Evolutionary conservation across 1,284 basidiomycete species (phyloP).

Genomic region (Melampsora americana): DNA sequence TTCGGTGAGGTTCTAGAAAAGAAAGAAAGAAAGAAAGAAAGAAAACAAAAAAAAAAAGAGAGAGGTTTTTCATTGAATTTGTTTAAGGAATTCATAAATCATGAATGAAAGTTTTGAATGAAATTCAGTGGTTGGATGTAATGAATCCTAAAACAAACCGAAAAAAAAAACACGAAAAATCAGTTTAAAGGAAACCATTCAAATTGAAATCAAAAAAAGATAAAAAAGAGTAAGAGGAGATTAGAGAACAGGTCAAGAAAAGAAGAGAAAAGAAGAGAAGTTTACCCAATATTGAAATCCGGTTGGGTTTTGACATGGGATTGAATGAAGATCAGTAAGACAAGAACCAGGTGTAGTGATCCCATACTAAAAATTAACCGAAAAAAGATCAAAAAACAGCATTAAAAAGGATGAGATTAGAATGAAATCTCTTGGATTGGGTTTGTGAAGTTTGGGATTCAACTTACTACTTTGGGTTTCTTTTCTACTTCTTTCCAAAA

Average conservation of each 20-base stretch:
- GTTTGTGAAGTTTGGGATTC: no score
- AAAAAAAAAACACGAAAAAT: not conserved
- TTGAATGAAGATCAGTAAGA: constrained; percentile 1
- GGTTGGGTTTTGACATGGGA: constrained; percentile 21
- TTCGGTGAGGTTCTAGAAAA: not conserved
- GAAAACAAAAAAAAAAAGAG: not conserved
- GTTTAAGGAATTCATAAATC: not conserved
- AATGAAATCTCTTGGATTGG: no score
- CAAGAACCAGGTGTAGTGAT: constrained; percentile 25
- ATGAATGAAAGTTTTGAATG: not conserved
- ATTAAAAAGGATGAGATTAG: not conserved
- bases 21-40: not conserved
- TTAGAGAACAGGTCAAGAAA: not conserved
- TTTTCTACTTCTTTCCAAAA: constrained; percentile 32
- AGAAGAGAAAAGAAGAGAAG: not conserved
- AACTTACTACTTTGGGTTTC: constrained; percentile 20
- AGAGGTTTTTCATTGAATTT: not conserved
- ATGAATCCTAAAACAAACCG: not conserved
- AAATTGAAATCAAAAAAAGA: not conserved
- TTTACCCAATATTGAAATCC: constrained; percentile 35
- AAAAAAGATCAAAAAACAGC: not conserved
- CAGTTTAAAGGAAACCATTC: not conserved
- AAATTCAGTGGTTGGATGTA: not conserved
- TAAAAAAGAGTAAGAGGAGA: no score
- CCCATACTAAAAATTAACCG: constrained; percentile 11